phyloP scores from a whole-genome alignment of 805 yeast genomes.

The Maudiozyma pseudohumilis region DNA sequence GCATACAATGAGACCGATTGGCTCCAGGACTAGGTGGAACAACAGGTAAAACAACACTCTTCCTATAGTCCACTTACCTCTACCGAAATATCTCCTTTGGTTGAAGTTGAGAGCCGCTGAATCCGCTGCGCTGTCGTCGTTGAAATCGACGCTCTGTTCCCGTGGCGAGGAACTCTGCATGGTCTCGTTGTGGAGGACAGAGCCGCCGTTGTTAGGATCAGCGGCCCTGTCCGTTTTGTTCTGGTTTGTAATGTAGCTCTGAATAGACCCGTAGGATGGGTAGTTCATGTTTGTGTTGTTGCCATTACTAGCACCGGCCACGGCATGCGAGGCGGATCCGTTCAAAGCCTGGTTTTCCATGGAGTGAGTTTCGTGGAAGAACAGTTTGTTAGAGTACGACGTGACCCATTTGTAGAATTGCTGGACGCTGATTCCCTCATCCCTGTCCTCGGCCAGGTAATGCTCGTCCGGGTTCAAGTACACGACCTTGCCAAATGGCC shows the following conservation, averaged over 20 bases:
- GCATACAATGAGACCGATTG: conserved; percentile 48
- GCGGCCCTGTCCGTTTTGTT: background rate
- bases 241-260: conserved; percentile 20
- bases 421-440: conserved; percentile 74
- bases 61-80: conserved; percentile 87
- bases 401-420: conserved; percentile 87
- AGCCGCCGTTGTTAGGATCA: background rate
- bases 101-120: conserved; percentile 3
- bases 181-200: background rate
- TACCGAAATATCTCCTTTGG: conserved; percentile 64
- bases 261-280: conserved; percentile 22
- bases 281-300: too few relatives aligned
- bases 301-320: too few relatives aligned
- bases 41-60: conserved; percentile 64
- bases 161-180: background rate
- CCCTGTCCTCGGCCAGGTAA: conserved; percentile 76
- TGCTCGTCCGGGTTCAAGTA: conserved; percentile 67
- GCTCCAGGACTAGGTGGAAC: conserved; percentile 62
- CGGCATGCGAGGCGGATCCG: too few relatives aligned
- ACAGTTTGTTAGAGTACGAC: conserved; percentile 62
- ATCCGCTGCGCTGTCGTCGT: background rate
- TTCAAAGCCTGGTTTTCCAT: conserved; percentile 7
- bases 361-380: conserved; percentile 39
- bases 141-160: background rate
- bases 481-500: conserved; percentile 88